A percentile compares a stretch with the other conserved stretches of the same genome.
phyloP scores from a whole-genome alignment of 192 early-diverging fungal species.

The Coemansia sp. region DNA sequence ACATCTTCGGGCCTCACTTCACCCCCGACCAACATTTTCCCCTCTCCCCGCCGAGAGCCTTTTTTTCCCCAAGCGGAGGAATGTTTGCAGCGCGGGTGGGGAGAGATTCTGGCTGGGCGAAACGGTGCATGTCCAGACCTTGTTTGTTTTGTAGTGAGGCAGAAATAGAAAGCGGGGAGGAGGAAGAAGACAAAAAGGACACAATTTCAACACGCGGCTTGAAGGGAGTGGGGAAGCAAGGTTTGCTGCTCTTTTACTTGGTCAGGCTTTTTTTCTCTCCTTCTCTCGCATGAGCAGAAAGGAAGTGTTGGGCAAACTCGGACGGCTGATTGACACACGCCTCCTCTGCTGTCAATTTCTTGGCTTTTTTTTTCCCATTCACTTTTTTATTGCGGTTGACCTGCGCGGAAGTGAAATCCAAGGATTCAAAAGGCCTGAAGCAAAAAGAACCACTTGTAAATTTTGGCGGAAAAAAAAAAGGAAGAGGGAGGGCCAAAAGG shows the following conservation, averaged over 20 bases:
- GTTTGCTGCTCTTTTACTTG: not conserved
- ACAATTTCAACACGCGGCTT: not conserved
- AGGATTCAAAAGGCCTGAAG: not conserved
- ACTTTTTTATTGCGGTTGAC: not conserved
- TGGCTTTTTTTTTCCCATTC: not conserved
- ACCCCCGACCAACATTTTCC: no score
- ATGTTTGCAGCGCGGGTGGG: no score
- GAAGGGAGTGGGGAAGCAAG: no score
- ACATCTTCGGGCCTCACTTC: no score
- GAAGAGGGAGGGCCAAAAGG: not conserved
- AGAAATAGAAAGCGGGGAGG: not conserved
- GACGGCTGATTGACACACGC: conserved; percentile 1
- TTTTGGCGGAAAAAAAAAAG: not conserved
- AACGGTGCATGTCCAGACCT: not conserved
- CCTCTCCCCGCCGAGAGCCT: no score
- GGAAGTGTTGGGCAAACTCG: not conserved
- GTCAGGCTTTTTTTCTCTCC: not conserved
- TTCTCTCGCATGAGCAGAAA: not conserved
- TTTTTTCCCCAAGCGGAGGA: not conserved
- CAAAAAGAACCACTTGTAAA: not conserved
- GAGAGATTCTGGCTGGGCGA: not conserved
- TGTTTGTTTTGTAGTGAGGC: not conserved
- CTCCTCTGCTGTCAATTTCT: not conserved
- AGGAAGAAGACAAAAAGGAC: not conserved
- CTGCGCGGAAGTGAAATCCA: no score